Evolutionary conservation across 2,329 filamentous ascomycete genomes (phyloP), one percentile per base, ranked within the genome.

Genomic region (Ophiostoma triangulosporum): DNA sequence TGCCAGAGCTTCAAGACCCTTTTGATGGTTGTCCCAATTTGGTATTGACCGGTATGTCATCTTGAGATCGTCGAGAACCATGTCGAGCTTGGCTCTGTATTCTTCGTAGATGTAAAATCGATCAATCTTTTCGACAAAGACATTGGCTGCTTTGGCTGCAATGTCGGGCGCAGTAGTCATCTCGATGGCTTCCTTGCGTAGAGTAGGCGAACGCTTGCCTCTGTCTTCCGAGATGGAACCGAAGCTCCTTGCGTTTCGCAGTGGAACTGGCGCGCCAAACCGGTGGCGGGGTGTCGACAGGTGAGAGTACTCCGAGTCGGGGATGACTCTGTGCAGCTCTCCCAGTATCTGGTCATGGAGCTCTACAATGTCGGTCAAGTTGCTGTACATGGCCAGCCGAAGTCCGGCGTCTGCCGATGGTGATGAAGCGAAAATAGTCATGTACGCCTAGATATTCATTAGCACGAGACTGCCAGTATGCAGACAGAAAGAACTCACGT

Each of bases 71-170:
- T 85, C 81, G 48, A 85, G 81, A 73, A 96, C 86, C 59, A 88
- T 75, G 60, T 94, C 88, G 66, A 93, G 95, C 64, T 91, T 91
- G 51, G 86, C 85, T 33, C 87, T 86, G 65, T 95, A 98, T 61
- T 95, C 87, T 68, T 95, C 86, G 64, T 98, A 98, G 50, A 84
- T 74, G 63, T 86, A 85, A 68, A 97, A 93, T 0, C 82, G 81
- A 56, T 80, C 78, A 70, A 94, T 83, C 87, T 95, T 32, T 60
- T 73, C 76, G 9, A 69, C 70, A 62, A 84, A 84, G 7, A 81
- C 67, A 60, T 72, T 78, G 50, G 80, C 78, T 51, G 81, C 79
- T 56, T 81, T 74, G 31, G 75, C 80, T 45, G 74, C 80, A 55
- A 78, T 69, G 50, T 74, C 72, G 45, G 81, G 78, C 48, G 83